phyloP scores from a whole-genome alignment of 257 asterid genomes.

The Petunia secreta region DNA sequence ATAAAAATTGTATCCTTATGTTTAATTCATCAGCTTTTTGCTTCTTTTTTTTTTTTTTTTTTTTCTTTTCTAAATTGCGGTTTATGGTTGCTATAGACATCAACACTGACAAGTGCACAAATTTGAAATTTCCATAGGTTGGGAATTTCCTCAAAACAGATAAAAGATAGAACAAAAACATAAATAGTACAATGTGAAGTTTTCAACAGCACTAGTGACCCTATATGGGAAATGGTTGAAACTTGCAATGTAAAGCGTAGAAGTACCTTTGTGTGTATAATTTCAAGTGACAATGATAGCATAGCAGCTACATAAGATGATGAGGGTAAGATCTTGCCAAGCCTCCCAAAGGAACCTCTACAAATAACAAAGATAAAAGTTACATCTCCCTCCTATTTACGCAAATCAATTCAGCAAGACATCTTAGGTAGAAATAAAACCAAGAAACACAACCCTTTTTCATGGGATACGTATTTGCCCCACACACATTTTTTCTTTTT shows the following conservation, averaged over 20 bases:
- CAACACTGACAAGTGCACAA: conserved; percentile 15
- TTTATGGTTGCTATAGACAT: neutral
- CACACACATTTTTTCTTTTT: conserved; percentile 62
- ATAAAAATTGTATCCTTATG: neutral
- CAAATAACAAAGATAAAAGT: conserved; percentile 27
- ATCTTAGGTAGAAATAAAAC: conserved; percentile 41
- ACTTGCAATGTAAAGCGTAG: conserved; percentile 1
- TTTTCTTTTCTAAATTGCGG: neutral
- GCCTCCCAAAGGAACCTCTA: conserved; percentile 96
- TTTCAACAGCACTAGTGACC: conserved; percentile 9
- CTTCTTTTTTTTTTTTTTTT: neutral
- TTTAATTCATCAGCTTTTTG: neutral
- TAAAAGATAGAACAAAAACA: neutral
- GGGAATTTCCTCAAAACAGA: neutral
- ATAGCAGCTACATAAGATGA: conserved; percentile 81
- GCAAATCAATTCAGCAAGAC: conserved; percentile 24
- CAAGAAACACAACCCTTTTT: conserved; percentile 82
- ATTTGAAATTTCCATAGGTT: conserved; percentile 6
- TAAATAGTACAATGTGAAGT: neutral
- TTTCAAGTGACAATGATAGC: conserved; percentile 86
- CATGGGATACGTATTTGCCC: conserved; percentile 89
- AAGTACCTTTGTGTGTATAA: conserved; percentile 68
- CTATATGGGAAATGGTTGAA: conserved; percentile 10
- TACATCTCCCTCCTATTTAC: conserved; percentile 13
- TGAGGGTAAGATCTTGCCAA: conserved; percentile 94